Evolutionary conservation across 192 early-diverging fungal genomes (phyloP), one percentile per base, ranked within the genome.

Genomic region (Coemansia sp.): DNA sequence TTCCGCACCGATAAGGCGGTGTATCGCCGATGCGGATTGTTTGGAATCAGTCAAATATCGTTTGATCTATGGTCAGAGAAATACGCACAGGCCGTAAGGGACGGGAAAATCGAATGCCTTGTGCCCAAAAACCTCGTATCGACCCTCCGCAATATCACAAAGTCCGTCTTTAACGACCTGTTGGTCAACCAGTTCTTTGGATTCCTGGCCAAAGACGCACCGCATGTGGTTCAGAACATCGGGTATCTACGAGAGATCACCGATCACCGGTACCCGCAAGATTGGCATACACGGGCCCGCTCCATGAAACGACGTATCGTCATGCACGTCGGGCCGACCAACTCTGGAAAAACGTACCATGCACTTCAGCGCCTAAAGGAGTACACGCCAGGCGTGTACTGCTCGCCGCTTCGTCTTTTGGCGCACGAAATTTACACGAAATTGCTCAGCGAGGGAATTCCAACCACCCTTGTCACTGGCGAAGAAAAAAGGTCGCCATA

Each of bases 321-420:
- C 29, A 83, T 96, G 77, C 95, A 98, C 62, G 90, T 98, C 22
- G 96, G 96, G 7, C 96, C 96, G 36, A 98, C 96, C 6, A 98
- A 98, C 77, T 94, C 92, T 22, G 96, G 96, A 65, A 98, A 98
- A 66, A 98, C 96, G 2, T 89, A 96, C 72, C 81, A 84, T 31
- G 96, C 96, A 7, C 67, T 98, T 13, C 55, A 90, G 62, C 82
- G 88, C 30, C 84, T 98, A 34, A 59, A 77, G 56, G 45, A 68
- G 11, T 79, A 84, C 5, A 56, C 76, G 20, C 63, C 79, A 8
- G 94, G 92, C 13, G 83, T 94, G 0, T 98, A 96, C 67, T 91
- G 89, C 62, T 94, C 94, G 11, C 96, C 96, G 5, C 68, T 98
- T 30, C 87, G 96, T 10, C 77, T 98, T 38, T 83, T 98, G 11